Conservation (phyloP, 2,329 filamentous ascomycete genomes). For the Rhexocercosporidium sp. region DNA sequence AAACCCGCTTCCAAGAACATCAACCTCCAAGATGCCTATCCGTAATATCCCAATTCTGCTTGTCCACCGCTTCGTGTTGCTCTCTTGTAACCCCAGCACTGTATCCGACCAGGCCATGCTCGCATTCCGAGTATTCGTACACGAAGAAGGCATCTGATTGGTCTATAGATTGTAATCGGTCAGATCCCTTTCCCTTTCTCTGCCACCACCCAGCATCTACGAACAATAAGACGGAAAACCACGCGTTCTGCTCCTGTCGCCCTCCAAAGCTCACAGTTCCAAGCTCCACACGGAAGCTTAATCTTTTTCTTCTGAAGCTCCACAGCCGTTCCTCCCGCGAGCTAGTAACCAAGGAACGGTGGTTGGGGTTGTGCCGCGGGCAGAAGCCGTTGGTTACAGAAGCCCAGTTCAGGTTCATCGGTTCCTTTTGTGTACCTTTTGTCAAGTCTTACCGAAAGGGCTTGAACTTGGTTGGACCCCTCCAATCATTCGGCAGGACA, state of each 20-base stretch:
- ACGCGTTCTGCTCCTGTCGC: conserved; percentile 41
- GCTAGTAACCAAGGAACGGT: conserved; percentile 10
- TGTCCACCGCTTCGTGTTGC: conserved; percentile 6
- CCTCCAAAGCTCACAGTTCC: conserved; percentile 24
- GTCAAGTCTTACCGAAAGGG: background rate
- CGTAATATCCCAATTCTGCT: background rate
- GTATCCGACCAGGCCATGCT: background rate
- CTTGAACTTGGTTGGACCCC: background rate
- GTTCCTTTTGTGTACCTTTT: background rate
- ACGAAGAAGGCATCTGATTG: background rate
- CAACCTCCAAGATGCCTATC: background rate
- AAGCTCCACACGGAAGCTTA: conserved; percentile 13
- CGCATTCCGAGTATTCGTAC: background rate
- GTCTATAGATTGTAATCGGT: background rate
- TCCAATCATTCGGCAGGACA: background rate
- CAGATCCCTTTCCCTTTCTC: background rate
- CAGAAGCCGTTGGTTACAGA: background rate
- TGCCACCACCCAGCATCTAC: background rate
- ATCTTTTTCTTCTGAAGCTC: conserved; percentile 7
- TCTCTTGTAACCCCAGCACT: background rate
- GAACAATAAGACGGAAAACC: conserved; percentile 2
- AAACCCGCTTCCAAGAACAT: conserved; percentile 2
- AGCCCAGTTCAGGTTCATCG: too few relatives aligned
- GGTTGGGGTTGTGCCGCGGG: background rate
- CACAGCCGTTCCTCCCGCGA: conserved; percentile 10